Percentiles rank a stretch among this genome's conserved stretches.
These are phyloP conservation scores for Tricholoma sp. DNA, from an alignment of 768 basidiomycete genomes.

Conservation along the genomic window DNA sequence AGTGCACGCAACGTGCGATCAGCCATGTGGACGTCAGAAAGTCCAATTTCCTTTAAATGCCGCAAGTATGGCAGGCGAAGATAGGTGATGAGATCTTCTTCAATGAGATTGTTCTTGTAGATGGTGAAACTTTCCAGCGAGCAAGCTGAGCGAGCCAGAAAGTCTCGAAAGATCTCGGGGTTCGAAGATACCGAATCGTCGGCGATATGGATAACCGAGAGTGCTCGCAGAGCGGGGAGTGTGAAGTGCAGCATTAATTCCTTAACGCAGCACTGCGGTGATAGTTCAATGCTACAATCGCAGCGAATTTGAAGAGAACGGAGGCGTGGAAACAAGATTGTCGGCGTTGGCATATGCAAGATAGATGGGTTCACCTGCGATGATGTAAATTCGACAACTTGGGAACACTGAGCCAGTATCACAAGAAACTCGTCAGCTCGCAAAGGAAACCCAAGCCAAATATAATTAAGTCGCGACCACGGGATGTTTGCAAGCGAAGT, in stretches of 20 bases:
- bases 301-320: neutral
- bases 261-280: neutral
- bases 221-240: neutral
- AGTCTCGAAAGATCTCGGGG: neutral
- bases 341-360: no score
- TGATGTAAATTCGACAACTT: neutral
- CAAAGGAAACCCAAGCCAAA: neutral
- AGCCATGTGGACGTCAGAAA: neutral
- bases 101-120: neutral
- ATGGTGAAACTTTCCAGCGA: neutral
- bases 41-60: neutral
- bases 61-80: neutral
- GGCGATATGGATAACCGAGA: neutral
- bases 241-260: neutral
- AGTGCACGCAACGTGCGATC: neutral
- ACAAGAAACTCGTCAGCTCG: neutral
- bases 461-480: neutral
- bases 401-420: neutral
- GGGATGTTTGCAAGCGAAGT: neutral
- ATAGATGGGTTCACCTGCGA: neutral
- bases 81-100: neutral
- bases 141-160: constrained; percentile 1
- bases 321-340: neutral
- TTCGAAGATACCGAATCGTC: neutral
- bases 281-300: neutral